Evolutionary conservation across 179 eudicot species (phyloP).

Genomic region (Vitellaria paradoxa): DNA sequence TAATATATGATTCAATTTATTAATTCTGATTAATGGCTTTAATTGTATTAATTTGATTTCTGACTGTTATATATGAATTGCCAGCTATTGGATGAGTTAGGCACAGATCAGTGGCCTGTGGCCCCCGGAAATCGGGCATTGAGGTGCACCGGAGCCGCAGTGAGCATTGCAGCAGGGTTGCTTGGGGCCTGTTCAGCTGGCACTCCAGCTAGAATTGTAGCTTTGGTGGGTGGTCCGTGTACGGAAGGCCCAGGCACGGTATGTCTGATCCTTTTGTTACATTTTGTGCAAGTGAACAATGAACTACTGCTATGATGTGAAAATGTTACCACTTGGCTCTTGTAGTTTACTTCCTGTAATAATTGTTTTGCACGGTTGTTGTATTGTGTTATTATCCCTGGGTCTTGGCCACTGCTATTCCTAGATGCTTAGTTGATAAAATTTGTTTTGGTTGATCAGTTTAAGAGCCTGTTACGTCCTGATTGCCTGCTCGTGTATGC

Average conservation of each 20-base stretch:
- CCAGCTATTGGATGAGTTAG: conserved; percentile 85
- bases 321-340: background rate
- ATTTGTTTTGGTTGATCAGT: too few species aligned
- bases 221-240: conserved; percentile 97
- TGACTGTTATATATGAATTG: conserved; percentile 11
- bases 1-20: background rate
- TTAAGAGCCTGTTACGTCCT: too few species aligned
- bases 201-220: conserved; percentile 83
- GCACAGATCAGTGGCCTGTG: conserved; percentile 91
- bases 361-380: background rate
- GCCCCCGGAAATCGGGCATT: conserved; percentile 74
- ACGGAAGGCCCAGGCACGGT: conserved; percentile 98
- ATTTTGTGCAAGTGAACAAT: background rate
- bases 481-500: too few species aligned
- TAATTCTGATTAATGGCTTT: background rate
- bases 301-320: background rate
- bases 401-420: too few species aligned
- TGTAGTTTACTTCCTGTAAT: background rate
- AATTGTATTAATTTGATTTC: background rate
- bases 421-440: too few species aligned
- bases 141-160: conserved; percentile 93
- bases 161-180: conserved; percentile 86
- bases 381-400: too few species aligned
- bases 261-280: conserved; percentile 23
- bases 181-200: conserved; percentile 86